A percentile compares a stretch with the other conserved stretches of the same genome.
Evolutionary conservation across 2,329 filamentous ascomycete genomes (phyloP).

Genomic region (Pseudogymnoascus sp.): DNA sequence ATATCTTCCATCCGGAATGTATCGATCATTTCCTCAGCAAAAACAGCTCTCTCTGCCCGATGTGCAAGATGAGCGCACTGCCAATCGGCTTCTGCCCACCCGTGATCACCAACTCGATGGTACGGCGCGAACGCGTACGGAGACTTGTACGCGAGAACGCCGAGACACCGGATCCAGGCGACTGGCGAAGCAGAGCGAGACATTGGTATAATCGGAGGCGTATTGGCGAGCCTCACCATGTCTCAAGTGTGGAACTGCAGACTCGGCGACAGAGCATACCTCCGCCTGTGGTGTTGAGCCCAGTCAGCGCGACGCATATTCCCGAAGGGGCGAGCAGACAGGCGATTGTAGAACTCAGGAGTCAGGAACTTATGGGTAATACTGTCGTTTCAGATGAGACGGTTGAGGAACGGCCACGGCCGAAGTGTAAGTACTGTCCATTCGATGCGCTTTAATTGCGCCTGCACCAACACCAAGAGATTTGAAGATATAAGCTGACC

Average conservation of each 20-base stretch:
- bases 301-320: neutral
- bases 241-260: neutral
- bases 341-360: slow-evolving; percentile 21
- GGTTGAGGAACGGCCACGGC: slow-evolving; percentile 12
- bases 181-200: slow-evolving; percentile 34
- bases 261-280: neutral
- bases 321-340: slow-evolving; percentile 13
- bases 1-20: slow-evolving; percentile 90
- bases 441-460: neutral
- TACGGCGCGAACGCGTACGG: slow-evolving; percentile 67
- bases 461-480: neutral
- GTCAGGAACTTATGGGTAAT: slow-evolving; percentile 20
- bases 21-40: slow-evolving; percentile 76
- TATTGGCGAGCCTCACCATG: neutral
- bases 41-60: slow-evolving; percentile 78
- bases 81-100: slow-evolving; percentile 58
- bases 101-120: slow-evolving; percentile 76
- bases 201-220: neutral
- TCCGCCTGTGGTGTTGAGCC: neutral
- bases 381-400: slow-evolving; percentile 13
- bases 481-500: neutral
- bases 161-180: slow-evolving; percentile 39
- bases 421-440: slow-evolving; percentile 18
- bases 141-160: slow-evolving; percentile 23
- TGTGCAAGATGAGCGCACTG: slow-evolving; percentile 80